Evolutionary conservation across 768 basidiomycete species (phyloP).

Genomic region (Cyclocybe aegerita): DNA sequence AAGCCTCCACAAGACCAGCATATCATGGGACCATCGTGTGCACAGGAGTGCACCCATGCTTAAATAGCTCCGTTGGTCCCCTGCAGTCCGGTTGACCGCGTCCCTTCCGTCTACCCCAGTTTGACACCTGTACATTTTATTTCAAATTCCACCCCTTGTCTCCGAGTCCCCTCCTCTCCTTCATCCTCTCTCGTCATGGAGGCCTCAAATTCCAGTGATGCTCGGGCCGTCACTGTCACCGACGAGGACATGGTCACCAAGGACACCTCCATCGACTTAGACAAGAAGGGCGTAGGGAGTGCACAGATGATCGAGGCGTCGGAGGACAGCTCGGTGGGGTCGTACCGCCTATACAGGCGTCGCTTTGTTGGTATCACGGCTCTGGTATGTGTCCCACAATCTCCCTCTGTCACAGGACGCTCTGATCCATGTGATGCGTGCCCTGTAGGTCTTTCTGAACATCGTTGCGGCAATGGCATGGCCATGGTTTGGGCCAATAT

Average conservation of each 20-base stretch:
- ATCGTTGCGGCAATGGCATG: constrained; percentile 64
- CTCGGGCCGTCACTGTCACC: background rate
- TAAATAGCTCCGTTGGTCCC: too few species aligned
- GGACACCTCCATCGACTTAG: background rate
- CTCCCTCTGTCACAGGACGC: background rate
- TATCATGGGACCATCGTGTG: too few species aligned
- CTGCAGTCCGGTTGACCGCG: too few species aligned
- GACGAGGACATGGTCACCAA: background rate
- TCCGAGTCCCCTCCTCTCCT: too few species aligned
- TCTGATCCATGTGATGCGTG: background rate
- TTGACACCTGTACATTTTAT: too few species aligned
- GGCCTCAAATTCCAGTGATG: too few species aligned
- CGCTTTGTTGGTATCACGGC: constrained; percentile 67
- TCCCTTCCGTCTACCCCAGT: too few species aligned
- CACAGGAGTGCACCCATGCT: too few species aligned
- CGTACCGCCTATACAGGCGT: constrained; percentile 66
- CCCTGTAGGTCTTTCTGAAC: constrained; percentile 56
- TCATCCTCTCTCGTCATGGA: too few species aligned
- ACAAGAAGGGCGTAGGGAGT: background rate
- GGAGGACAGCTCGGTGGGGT: background rate
- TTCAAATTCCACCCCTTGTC: too few species aligned
- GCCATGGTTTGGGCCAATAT: constrained; percentile 87
- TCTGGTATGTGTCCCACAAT: constrained; percentile 42
- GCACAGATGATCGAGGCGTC: constrained; percentile 3
- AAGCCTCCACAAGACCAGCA: too few species aligned